Conservation (phyloP, 495 filamentous ascomycete species). For the Aspergillus bridgeri region DNA sequence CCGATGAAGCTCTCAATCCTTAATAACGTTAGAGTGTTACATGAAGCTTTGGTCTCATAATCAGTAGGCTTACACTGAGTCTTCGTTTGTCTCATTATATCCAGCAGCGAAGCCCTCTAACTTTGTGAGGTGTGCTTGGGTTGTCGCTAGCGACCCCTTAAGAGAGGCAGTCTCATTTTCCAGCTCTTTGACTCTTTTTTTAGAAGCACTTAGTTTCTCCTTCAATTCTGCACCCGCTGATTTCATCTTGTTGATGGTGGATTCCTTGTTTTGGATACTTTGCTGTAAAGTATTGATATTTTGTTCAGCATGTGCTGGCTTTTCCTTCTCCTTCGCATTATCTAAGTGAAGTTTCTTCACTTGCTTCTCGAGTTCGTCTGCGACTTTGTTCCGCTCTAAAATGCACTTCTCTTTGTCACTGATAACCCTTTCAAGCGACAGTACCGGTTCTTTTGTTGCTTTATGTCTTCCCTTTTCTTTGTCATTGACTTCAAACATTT, state of each 20-base stretch:
- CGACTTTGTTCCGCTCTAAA: constrained; percentile 5
- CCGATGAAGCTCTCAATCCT: constrained; percentile 13
- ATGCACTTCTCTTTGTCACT: constrained; percentile 10
- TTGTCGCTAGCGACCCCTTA: constrained; percentile 7
- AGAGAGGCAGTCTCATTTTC: constrained; percentile 8
- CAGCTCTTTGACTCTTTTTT: constrained; percentile 8
- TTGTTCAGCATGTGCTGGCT: constrained; percentile 6
- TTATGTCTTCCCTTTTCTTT: constrained; percentile 13
- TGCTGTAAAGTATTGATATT: constrained; percentile 14
- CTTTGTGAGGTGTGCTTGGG: constrained; percentile 5
- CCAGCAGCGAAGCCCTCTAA: constrained; percentile 12
- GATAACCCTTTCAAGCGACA: constrained; percentile 6
- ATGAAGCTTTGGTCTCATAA: background rate
- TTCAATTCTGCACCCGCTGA: constrained; percentile 8
- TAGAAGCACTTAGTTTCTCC: background rate
- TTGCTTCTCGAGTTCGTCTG: constrained; percentile 3
- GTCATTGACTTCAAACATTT: constrained; percentile 3
- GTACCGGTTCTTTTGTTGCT: constrained; percentile 2
- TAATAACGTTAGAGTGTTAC: constrained; percentile 6
- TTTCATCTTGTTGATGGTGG: constrained; percentile 13
- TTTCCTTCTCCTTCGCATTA: constrained; percentile 3
- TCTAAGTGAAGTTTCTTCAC: constrained; percentile 7
- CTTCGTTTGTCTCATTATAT: constrained; percentile 12
- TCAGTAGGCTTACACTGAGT: constrained; percentile 11
- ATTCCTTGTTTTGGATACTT: constrained; percentile 17